Conservation (phyloP, 2,329 filamentous ascomycete species). For the Truncatella angustata region DNA sequence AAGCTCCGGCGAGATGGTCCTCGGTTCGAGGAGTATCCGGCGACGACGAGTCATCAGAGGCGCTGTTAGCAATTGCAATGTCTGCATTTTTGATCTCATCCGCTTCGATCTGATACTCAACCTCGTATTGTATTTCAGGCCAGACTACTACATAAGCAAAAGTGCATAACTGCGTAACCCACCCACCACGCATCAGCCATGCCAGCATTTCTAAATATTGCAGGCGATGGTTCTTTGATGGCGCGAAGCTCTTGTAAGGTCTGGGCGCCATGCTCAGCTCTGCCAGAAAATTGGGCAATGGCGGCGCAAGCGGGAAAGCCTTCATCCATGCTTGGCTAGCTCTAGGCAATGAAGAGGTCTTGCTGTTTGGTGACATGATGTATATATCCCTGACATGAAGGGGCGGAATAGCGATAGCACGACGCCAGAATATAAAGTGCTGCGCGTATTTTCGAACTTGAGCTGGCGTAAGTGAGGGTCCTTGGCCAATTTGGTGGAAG, state of each 20-base stretch:
- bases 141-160: constrained; percentile 87
- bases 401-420: constrained; percentile 86
- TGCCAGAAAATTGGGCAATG: constrained; percentile 83
- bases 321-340: constrained; percentile 72
- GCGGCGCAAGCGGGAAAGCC: constrained; percentile 79
- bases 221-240: constrained; percentile 81
- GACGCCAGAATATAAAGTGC: constrained; percentile 94
- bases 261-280: constrained; percentile 77
- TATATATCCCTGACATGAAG: constrained; percentile 89
- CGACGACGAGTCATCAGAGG: neutral
- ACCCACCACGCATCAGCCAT: constrained; percentile 88
- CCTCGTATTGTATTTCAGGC: constrained; percentile 78
- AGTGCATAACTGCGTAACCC: constrained; percentile 90
- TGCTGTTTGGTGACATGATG: constrained; percentile 86
- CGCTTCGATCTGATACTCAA: constrained; percentile 68
- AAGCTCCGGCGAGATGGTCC: neutral
- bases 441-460: constrained; percentile 86
- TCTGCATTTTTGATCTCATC: constrained; percentile 46
- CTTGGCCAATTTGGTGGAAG: constrained; percentile 69
- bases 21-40: constrained; percentile 1
- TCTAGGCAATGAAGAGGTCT: constrained; percentile 66
- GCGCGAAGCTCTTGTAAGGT: constrained; percentile 80
- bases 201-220: constrained; percentile 89
- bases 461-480: constrained; percentile 69
- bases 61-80: constrained; percentile 8